These are phyloP conservation scores for Stenocarpella maydis DNA, from an alignment of 2,329 filamentous ascomycete species.

Conservation along the genomic window DNA sequence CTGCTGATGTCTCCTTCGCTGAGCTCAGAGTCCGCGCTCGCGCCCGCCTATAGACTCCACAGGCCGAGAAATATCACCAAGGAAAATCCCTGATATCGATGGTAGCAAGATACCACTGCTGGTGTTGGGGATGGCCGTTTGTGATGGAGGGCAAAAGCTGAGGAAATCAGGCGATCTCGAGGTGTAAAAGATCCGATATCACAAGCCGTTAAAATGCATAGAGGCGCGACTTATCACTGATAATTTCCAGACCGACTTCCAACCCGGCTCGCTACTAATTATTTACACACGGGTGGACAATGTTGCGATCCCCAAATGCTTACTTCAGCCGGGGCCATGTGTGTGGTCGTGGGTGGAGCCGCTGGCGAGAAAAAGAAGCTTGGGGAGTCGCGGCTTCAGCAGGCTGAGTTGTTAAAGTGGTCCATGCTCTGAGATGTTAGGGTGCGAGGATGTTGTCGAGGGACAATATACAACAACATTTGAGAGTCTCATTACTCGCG, in stretches of 20 bases:
- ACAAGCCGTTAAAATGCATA: neutral
- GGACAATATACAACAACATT: too few species aligned
- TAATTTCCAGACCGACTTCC: neutral
- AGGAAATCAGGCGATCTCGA: neutral
- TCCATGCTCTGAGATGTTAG: neutral
- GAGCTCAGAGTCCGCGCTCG: too few species aligned
- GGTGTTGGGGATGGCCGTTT: too few species aligned
- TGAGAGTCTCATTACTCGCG: too few species aligned
- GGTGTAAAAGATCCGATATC: neutral
- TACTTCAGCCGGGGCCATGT: neutral
- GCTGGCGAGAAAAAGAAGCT: conserved; percentile 25
- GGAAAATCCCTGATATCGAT: too few species aligned
- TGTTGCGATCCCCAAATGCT: neutral
- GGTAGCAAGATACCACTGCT: too few species aligned
- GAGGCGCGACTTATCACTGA: too few species aligned
- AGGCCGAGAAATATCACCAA: neutral
- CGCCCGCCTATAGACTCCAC: neutral
- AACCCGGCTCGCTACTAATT: neutral
- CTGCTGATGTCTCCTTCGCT: neutral
- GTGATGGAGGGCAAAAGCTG: too few species aligned
- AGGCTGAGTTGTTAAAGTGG: neutral
- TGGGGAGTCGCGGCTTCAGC: conserved; percentile 30
- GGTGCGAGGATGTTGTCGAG: neutral
- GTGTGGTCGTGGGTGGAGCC: neutral
- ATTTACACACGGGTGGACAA: neutral